Evolutionary conservation across 2,329 filamentous ascomycete genomes (phyloP).

Genomic region (Trichophyton schoenleinii): DNA sequence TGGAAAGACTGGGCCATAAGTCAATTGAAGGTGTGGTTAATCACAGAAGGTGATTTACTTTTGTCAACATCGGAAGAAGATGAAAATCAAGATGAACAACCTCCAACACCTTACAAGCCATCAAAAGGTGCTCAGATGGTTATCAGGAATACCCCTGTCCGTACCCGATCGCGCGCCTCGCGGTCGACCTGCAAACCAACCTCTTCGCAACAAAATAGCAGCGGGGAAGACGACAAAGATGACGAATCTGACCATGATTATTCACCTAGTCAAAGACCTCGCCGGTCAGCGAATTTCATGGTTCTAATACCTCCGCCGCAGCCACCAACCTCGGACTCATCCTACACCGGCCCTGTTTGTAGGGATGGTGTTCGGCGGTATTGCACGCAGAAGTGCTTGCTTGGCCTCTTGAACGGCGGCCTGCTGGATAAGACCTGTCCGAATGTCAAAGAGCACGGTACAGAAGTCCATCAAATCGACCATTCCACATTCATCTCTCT

Average conservation of each 20-base stretch:
- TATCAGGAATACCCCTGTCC: slow-evolving; percentile 7
- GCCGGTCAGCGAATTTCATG: slow-evolving; percentile 8
- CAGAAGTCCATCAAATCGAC: slow-evolving; percentile 13
- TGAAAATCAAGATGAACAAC: slow-evolving; percentile 7
- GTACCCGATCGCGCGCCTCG: slow-evolving; percentile 7
- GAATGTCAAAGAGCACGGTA: slow-evolving; percentile 27
- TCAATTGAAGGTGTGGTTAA: slow-evolving; percentile 16
- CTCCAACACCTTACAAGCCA: neutral
- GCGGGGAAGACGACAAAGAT: slow-evolving; percentile 1
- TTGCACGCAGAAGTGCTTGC: slow-evolving; percentile 31
- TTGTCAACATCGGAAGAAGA: neutral
- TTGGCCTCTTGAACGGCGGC: slow-evolving; percentile 22
- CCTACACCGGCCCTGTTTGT: neutral
- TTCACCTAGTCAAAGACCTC: slow-evolving; percentile 9
- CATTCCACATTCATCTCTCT: slow-evolving; percentile 9
- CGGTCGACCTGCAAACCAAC: slow-evolving; percentile 7
- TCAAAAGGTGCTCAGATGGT: neutral
- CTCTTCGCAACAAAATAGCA: neutral
- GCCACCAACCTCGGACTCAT: slow-evolving; percentile 1
- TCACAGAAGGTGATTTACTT: slow-evolving; percentile 16
- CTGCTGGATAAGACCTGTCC: slow-evolving; percentile 27
- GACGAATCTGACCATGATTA: slow-evolving; percentile 2
- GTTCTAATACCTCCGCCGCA: slow-evolving; percentile 8
- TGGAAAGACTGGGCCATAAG: slow-evolving; percentile 14
- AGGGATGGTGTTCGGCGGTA: slow-evolving; percentile 18